Evolutionary conservation across 768 basidiomycete species (phyloP), one percentile per base, ranked within the genome.

Genomic region (Phylloporus sp.): DNA sequence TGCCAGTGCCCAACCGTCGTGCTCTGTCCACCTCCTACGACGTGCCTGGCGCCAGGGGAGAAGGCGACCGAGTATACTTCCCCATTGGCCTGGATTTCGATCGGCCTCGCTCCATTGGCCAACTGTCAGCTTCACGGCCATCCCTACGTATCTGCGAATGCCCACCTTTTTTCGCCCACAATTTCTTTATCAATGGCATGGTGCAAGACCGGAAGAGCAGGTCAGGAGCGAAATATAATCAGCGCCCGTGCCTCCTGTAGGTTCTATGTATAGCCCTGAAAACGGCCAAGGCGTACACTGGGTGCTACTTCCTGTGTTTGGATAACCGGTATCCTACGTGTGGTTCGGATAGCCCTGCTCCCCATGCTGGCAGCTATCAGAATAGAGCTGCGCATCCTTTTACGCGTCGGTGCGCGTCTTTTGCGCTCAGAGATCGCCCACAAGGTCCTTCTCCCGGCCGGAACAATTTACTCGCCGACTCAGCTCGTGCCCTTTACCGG

Each of bases 1-100:
- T 29, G 46, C 54, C 45, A 56, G 13, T 35, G 46, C 20, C 54
- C 41, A 22, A 56, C 22, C n/a, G 24, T 38, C 46, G 22, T 45
- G 34, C 36, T 42, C 18, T 35, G 35, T 5, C 50, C 54, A 16
- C 54, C 50, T 2, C 45, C 42, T 6, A 56, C 40, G 41, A 56
- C 40, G 7, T 45, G 34, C 24, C 20, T 47, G 24, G 27, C 50
- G 24, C 48, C 50, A n/a, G 40, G 38, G 6, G 40, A 47, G 23
- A 55, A 55, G 4, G 50, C 50, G 18, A 55, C 35, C 35, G 45
- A 26, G 23, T 35, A 38, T 32, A 52, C 36, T 10, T 41, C 46
- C 6, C 45, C 34, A 10, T 46, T 36, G 12, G 35, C 22, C 36
- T 45, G 42, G 26, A 54, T 51, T 51, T 54, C 44, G 13, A 51